A percentile compares a stretch with the other conserved stretches of the same genome.
Evolutionary conservation across 1,284 basidiomycete genomes (phyloP).

Genomic region (Moniliophthora roreri): DNA sequence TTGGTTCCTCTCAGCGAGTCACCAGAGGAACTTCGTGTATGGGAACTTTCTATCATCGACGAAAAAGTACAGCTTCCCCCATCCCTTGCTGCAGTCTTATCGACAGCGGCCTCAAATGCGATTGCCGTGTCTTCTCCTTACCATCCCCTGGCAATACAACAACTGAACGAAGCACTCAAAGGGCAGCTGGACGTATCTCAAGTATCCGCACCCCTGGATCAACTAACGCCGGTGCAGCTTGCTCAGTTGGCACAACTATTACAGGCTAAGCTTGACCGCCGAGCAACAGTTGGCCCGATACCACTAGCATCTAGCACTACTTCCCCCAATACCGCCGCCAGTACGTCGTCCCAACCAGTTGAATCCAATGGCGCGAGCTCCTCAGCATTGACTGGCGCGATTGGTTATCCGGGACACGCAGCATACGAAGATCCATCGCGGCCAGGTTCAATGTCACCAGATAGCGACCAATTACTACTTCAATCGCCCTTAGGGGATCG

Average conservation of each 20-base stretch:
- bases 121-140: constrained; percentile 1
- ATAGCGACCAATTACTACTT: too few relatives aligned
- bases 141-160: too few relatives aligned
- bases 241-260: constrained; percentile 1
- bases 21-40: constrained; percentile 33
- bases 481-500: too few relatives aligned
- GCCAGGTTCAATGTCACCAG: too few relatives aligned
- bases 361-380: background rate
- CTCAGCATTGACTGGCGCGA: background rate
- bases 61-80: constrained; percentile 25
- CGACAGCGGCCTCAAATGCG: constrained; percentile 4
- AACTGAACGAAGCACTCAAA: too few relatives aligned
- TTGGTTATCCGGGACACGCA: background rate
- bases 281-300: constrained; percentile 3
- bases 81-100: constrained; percentile 9
- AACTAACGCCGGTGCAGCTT: background rate
- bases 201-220: background rate
- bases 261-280: background rate
- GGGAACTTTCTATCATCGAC: constrained; percentile 36
- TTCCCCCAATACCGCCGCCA: background rate
- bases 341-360: background rate
- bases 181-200: background rate
- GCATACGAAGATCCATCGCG: background rate
- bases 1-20: constrained; percentile 33
- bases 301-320: background rate